Base-by-base conservation (phyloP, 106 monocot genomes). In the Posidonia australis region DNA sequence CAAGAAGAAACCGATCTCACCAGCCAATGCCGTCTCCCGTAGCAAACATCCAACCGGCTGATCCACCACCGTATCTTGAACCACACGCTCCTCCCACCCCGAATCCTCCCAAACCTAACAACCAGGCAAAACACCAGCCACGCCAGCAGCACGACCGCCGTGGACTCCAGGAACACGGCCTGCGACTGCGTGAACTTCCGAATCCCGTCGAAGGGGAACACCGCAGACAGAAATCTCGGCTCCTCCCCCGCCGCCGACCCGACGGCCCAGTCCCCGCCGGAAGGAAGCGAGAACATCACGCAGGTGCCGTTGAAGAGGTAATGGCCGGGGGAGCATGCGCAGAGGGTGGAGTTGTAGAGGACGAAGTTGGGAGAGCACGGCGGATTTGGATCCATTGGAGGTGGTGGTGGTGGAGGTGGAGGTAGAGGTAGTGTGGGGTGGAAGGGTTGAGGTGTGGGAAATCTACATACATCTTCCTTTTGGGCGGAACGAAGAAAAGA, bases 61-160 rank as follows among this genome's bases (percentile, higher is more conserved):
- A 94, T 75, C 83, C 75, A 76, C 89, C 89, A 86, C 47, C 94
- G 68, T 23, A 85, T 13, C 16, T 70, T 70, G 51, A 85, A 89
- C 89, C 82, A 85, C 29, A 76, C 3, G 31, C 51, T 84, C 46
- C 66, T 57, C 36, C 80, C 79, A 11, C 60, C 67, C 0, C 78
- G 70, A 30, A 78, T 3, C 62, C 58, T 77, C 64, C 59, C 60
- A 19, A 77, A 70, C 53, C 94, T 77, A 19, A 86, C 27, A 20
- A n/a, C 73, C 22, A 73, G 13, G 74, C 94, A 90, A 66, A 84
- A 82, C 22, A 54, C 28, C 44, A 94, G 48, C 94, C 94, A 94
- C 23, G 52, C 31, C 31, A 86, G 6, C 12, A 94, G 66, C 10
- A 52, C 45, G 12, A 75, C 73, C 32, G 80, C 73, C 13, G 94